Evolutionary conservation across 768 basidiomycete genomes (phyloP).

Genomic region (Russula sp.): DNA sequence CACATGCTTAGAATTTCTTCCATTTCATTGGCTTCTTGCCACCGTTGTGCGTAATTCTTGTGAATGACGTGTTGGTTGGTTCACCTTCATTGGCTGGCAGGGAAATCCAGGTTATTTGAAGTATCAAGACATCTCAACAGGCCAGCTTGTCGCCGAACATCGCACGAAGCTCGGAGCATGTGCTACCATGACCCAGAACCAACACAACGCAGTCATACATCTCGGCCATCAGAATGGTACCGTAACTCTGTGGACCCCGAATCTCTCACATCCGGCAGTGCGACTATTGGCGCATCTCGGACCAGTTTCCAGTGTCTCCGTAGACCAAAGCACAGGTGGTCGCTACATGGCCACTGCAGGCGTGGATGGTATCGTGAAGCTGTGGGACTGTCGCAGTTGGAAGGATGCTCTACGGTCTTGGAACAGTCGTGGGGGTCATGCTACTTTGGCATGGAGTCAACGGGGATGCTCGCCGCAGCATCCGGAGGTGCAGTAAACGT

Average conservation of each 20-base stretch:
- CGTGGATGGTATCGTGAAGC: slow-evolving; percentile 82
- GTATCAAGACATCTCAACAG: slow-evolving; percentile 97
- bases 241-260: slow-evolving; percentile 97
- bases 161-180: slow-evolving; percentile 88
- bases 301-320: slow-evolving; percentile 72
- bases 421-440: slow-evolving; percentile 63
- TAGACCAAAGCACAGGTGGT: slow-evolving; percentile 84
- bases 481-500: slow-evolving; percentile 85
- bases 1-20: slow-evolving; percentile 85
- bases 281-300: slow-evolving; percentile 90
- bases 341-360: slow-evolving; percentile 91
- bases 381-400: slow-evolving; percentile 98
- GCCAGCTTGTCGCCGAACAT: slow-evolving; percentile 79
- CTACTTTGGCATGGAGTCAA: slow-evolving; percentile 81
- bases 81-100: slow-evolving; percentile 39
- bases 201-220: slow-evolving; percentile 90
- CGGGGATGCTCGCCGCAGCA: slow-evolving; percentile 79
- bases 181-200: slow-evolving; percentile 83
- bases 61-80: background rate
- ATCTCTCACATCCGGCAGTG: slow-evolving; percentile 86
- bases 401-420: slow-evolving; percentile 81
- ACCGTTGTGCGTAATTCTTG: slow-evolving; percentile 60
- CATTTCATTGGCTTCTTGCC: slow-evolving; percentile 92
- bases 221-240: slow-evolving; percentile 94
- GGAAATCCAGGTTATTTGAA: slow-evolving; percentile 89